A percentile compares a stretch with the other conserved stretches of the same genome.
Evolutionary conservation across 805 yeast genomes (phyloP).

Genomic region (Saccharomycopsis sp.): DNA sequence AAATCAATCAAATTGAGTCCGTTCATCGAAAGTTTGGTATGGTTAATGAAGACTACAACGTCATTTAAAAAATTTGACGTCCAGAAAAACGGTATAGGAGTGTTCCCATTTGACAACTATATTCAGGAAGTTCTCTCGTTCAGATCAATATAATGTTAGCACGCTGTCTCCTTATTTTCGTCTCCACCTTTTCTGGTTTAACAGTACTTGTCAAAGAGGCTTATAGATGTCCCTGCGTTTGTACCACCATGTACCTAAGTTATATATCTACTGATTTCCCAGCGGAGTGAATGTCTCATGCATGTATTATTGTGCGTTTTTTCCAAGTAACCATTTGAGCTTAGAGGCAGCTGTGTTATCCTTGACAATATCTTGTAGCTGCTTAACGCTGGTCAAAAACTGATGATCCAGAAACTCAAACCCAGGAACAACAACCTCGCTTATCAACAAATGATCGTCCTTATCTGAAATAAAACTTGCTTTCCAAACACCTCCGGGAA

Average conservation of each 20-base stretch:
- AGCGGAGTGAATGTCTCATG: no score
- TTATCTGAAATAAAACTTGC: conserved; percentile 44
- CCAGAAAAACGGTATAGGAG: conserved; percentile 68
- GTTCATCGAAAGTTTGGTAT: conserved; percentile 75
- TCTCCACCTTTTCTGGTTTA: no score
- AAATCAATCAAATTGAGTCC: conserved; percentile 59
- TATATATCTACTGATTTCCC: no score
- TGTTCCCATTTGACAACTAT: conserved; percentile 59
- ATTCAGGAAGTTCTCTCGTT: conserved; percentile 42
- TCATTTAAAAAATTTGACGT: conserved; percentile 70
- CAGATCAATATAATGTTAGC: conserved; percentile 28
- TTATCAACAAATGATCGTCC: conserved; percentile 40
- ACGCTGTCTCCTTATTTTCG: not conserved
- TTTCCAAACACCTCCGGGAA: conserved; percentile 54
- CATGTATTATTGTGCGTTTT: no score
- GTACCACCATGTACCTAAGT: no score
- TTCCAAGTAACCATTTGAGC: not conserved
- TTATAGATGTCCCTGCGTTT: no score
- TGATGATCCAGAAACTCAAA: conserved; percentile 49
- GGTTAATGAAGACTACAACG: conserved; percentile 70
- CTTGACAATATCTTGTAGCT: not conserved
- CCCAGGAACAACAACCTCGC: conserved; percentile 58
- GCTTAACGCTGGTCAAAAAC: conserved; percentile 23
- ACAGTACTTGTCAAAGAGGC: no score
- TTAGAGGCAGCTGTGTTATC: not conserved